These are phyloP conservation scores for Alisma plantagoaquatica DNA, from an alignment of 106 monocot species.

Conservation along the genomic window DNA sequence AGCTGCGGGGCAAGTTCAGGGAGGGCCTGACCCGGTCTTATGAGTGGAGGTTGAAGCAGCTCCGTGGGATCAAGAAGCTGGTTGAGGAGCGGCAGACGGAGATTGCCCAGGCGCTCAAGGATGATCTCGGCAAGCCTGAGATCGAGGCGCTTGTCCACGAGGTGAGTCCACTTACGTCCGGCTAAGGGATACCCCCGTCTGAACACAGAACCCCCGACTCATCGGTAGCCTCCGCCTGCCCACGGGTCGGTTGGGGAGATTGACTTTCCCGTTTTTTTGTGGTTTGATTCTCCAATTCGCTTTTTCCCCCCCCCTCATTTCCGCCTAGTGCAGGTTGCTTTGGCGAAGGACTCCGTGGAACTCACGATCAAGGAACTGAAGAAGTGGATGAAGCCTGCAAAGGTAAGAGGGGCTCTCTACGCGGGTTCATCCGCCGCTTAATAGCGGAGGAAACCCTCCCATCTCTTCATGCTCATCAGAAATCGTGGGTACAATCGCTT, in stretches of 20 bases:
- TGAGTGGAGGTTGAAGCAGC: conserved; percentile 26
- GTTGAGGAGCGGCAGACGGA: conserved; percentile 25
- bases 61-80: conserved; percentile 12
- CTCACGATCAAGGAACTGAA: conserved; percentile 48
- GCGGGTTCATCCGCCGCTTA: background rate
- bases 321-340: conserved; percentile 57
- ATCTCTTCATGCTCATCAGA: too few species aligned
- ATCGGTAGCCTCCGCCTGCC: background rate
- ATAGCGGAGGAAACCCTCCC: background rate
- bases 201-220: background rate
- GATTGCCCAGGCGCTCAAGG: conserved; percentile 16
- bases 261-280: too few species aligned
- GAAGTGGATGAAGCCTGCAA: conserved; percentile 77
- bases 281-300: too few species aligned
- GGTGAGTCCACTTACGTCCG: conserved; percentile 3
- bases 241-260: too few species aligned
- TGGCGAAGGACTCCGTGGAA: conserved; percentile 29
- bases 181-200: background rate
- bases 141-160: conserved; percentile 28
- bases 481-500: background rate
- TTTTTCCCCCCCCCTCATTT: too few species aligned
- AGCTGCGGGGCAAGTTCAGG: conserved; percentile 14
- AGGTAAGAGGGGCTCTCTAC: conserved; percentile 27
- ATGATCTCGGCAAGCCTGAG: conserved; percentile 28
- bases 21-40: conserved; percentile 20